Conservation (phyloP, 305 asterid genomes). For the Fraxinus sp. region DNA sequence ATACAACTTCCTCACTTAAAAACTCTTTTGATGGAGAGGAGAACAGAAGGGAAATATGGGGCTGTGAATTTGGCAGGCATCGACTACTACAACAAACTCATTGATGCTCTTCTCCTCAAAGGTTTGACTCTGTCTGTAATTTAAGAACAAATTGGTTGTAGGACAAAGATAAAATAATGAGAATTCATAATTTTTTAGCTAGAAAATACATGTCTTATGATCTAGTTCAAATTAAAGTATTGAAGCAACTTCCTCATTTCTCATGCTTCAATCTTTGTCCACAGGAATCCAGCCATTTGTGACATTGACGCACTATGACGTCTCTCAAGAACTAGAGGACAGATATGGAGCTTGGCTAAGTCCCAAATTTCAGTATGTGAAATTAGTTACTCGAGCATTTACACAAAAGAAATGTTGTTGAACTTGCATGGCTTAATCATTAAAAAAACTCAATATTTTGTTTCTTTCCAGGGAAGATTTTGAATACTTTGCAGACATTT, state of each 20-base stretch:
- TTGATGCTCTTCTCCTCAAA: slow-evolving; percentile 12
- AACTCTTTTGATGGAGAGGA: background rate
- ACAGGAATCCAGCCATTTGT: slow-evolving; percentile 8
- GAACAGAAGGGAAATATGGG: slow-evolving; percentile 27
- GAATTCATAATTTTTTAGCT: background rate
- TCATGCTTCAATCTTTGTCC: background rate
- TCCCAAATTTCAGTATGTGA: slow-evolving; percentile 19
- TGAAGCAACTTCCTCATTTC: background rate
- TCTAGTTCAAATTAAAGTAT: background rate
- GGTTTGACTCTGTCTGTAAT: slow-evolving; percentile 17
- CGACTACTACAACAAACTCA: slow-evolving; percentile 26
- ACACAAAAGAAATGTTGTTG: background rate
- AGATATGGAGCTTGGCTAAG: slow-evolving; percentile 25
- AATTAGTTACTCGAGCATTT: background rate
- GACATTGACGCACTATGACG: slow-evolving; percentile 5
- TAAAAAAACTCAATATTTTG: background rate
- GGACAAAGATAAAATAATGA: background rate
- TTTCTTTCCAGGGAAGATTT: slow-evolving; percentile 38
- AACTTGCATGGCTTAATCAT: background rate
- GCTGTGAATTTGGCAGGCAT: slow-evolving; percentile 30
- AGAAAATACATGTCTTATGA: background rate
- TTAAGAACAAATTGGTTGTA: background rate
- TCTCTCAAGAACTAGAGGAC: slow-evolving; percentile 14
- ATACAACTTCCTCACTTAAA: background rate
- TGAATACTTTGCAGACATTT: slow-evolving; percentile 38